These are phyloP conservation scores for Saccharomycopsis sp. DNA, from an alignment of 805 yeast genomes.

Conservation along the genomic window DNA sequence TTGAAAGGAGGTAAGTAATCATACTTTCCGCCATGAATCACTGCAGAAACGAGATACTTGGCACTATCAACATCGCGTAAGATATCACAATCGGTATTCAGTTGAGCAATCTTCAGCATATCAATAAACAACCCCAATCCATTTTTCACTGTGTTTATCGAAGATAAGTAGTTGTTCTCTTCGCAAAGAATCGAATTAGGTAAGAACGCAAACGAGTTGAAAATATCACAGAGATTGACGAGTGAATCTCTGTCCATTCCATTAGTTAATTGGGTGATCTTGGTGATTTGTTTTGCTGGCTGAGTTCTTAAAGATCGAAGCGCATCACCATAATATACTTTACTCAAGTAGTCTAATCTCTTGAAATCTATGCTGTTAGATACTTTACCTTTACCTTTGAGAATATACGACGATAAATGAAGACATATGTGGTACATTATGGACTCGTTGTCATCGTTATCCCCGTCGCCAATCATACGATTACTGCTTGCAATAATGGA, in stretches of 20 bases:
- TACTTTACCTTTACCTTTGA: neutral
- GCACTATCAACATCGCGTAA: neutral
- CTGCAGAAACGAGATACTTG: neutral
- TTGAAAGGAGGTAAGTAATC: neutral
- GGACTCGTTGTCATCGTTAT: neutral
- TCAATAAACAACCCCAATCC: constrained; percentile 6
- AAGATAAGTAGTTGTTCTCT: constrained; percentile 1
- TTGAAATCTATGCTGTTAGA: neutral
- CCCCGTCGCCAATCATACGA: neutral
- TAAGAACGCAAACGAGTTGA: neutral
- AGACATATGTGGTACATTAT: neutral
- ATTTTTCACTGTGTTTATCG: neutral
- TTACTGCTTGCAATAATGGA: neutral
- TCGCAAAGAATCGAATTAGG: neutral
- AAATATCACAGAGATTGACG: neutral
- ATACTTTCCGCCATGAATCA: neutral
- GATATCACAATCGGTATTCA: neutral
- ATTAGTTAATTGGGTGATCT: neutral
- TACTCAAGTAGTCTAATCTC: constrained; percentile 3
- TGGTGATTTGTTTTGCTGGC: neutral
- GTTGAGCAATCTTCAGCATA: neutral
- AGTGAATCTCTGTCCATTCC: neutral
- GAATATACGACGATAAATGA: neutral
- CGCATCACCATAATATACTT: constrained; percentile 6
- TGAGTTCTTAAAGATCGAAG: neutral